Base-by-base conservation (phyloP, 116 monocot genomes). In the Thalassia testudinum region DNA sequence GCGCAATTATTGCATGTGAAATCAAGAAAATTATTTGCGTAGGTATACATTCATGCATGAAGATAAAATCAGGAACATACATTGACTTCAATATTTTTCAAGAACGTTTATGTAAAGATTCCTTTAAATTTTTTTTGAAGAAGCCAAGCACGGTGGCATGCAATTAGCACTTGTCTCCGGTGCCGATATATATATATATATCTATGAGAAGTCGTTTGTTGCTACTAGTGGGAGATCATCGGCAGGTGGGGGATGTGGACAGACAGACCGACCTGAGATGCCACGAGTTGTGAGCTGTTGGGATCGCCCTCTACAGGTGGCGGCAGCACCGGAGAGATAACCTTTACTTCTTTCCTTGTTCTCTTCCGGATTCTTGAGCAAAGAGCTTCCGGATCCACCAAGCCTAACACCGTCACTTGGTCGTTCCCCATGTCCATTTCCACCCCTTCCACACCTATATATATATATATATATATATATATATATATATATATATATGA, bases 401-500 rank as follows among this genome's bases (percentile, higher is more conserved):
- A 65, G 7, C 91, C 91, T 45, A 74, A 72, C n/a, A 92, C 72
- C n/a, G 62, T 86, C 45, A 86, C 71, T 29, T 72, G 64, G 62
- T 92, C 82, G 25, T 65, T 57, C 57, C 4, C 72, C 76, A 85
- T 91, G 58, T 81, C 71, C 54, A 62, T 69, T 68, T 75, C 75
- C 0, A 90, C 84, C 21, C 62, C 64, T 65, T 90, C 81, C 1
- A 90, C 90, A 1, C 80, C 84, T 82, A 63, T 29, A n/a, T n/a
- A n/a, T n/a, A n/a, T n/a, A n/a, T n/a, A 57, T 58, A 26, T 25
- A 50, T 50, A 42, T 42, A 42, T 42, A 42, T 14, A 7, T 42
- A 14, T 42, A n/a, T 14, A 42, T 42, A 42, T 42, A 42, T 13
- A 37, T 42, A 10, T 21, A 53, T 14, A 53, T 12, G 14, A 42